Percentiles rank a stretch among this genome's conserved stretches.
These are phyloP conservation scores for Eucalyptus melliodora DNA, from an alignment of 345 rosid genomes.

Conservation along the genomic window DNA sequence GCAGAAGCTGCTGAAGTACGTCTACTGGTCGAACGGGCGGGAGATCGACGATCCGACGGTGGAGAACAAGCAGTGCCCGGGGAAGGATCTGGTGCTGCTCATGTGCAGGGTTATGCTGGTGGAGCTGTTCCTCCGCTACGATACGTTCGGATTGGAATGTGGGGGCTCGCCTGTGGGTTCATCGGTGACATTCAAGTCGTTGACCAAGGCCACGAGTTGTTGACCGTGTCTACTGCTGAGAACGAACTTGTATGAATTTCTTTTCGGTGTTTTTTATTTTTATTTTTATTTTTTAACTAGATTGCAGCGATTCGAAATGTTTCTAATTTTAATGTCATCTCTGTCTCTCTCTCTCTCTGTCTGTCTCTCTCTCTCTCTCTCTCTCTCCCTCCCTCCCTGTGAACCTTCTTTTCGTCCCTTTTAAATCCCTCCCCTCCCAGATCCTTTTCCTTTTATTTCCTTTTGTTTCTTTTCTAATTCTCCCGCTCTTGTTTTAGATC, in stretches of 20 bases:
- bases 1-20: slow-evolving; percentile 25
- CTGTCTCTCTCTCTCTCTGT: too few species aligned
- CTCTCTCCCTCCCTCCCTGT: too few species aligned
- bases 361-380: too few species aligned
- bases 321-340: too few species aligned
- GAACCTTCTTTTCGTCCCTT: too few species aligned
- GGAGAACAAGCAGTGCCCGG: slow-evolving; percentile 40
- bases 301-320: too few species aligned
- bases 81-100: slow-evolving; percentile 37
- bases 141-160: slow-evolving; percentile 19
- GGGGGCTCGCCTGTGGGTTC: neutral
- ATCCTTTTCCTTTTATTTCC: too few species aligned
- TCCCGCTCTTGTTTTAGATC: too few species aligned
- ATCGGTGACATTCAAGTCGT: slow-evolving; percentile 22
- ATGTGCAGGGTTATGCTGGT: slow-evolving; percentile 17
- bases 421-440: too few species aligned
- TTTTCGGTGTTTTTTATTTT: too few species aligned
- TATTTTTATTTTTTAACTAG: too few species aligned
- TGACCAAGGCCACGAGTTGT: slow-evolving; percentile 8
- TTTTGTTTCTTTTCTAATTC: too few species aligned
- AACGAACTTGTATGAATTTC: neutral
- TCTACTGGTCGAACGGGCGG: slow-evolving; percentile 42
- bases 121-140: slow-evolving; percentile 41
- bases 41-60: slow-evolving; percentile 23
- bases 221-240: neutral